Percentiles rank a stretch among this genome's conserved stretches.
Conservation (phyloP, 805 yeast species). For the Myxozyma vanderwaltii region DNA sequence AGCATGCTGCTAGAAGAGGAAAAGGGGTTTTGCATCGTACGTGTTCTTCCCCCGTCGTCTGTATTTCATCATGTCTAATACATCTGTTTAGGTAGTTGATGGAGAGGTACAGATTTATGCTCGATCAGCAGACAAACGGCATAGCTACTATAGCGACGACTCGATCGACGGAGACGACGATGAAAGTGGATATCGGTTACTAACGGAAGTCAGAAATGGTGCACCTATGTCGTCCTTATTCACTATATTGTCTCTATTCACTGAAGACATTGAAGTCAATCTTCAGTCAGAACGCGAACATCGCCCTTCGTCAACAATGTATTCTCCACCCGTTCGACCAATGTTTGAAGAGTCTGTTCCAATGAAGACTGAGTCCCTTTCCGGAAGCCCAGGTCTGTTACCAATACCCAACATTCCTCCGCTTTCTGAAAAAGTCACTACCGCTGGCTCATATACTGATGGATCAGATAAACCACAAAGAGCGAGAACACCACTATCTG, state of each 20-base stretch:
- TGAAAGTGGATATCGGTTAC: constrained; percentile 26
- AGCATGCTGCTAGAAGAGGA: constrained; percentile 70
- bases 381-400: constrained; percentile 2
- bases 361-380: constrained; percentile 4
- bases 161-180: constrained; percentile 7
- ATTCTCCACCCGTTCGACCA: constrained; percentile 5
- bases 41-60: not conserved
- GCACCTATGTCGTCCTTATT: constrained; percentile 82
- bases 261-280: constrained; percentile 46
- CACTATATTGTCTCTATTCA: constrained; percentile 74
- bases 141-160: constrained; percentile 25
- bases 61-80: not conserved
- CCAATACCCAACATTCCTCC: constrained; percentile 25
- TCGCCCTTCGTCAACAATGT: not conserved
- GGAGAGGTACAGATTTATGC: constrained; percentile 82
- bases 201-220: constrained; percentile 37
- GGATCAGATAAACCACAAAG: not conserved
- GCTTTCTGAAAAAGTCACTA: constrained; percentile 11
- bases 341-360: constrained; percentile 19
- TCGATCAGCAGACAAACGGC: constrained; percentile 43
- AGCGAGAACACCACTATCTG: not conserved
- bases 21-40: constrained; percentile 78
- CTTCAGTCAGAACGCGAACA: constrained; percentile 8
- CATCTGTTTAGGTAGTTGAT: constrained; percentile 57
- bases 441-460: not conserved